phyloP scores from a whole-genome alignment of 2,329 filamentous ascomycete species.

The Nemania sp. region DNA sequence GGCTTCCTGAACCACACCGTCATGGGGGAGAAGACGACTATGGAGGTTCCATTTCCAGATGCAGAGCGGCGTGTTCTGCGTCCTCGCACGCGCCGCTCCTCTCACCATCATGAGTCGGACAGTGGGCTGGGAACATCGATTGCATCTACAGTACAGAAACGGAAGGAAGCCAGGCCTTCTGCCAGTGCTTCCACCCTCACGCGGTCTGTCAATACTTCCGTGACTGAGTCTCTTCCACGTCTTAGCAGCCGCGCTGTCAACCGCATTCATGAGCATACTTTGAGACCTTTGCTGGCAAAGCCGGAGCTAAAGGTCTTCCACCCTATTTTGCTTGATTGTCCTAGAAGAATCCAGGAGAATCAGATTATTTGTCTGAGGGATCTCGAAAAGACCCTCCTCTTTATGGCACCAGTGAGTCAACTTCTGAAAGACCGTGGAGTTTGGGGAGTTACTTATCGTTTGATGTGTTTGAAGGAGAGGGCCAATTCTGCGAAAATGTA shows the following conservation, averaged over 20 bases:
- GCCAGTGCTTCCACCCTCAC: constrained; percentile 62
- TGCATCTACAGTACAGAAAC: constrained; percentile 61
- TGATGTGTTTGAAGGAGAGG: constrained; percentile 76
- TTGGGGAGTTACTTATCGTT: constrained; percentile 71
- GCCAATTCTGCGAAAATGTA: constrained; percentile 73
- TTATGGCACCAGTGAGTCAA: constrained; percentile 90
- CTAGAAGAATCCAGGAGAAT: constrained; percentile 77
- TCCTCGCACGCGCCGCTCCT: constrained; percentile 59
- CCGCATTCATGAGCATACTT: constrained; percentile 78
- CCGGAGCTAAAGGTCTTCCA: constrained; percentile 78
- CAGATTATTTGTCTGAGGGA: constrained; percentile 91
- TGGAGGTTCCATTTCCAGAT: constrained; percentile 41
- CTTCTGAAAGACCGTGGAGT: constrained; percentile 55
- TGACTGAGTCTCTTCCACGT: constrained; percentile 56
- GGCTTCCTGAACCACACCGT: constrained; percentile 62
- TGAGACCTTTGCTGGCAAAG: constrained; percentile 78
- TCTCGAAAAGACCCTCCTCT: constrained; percentile 90
- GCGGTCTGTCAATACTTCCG: constrained; percentile 57
- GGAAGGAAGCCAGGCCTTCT: constrained; percentile 49
- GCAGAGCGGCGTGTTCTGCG: constrained; percentile 56
- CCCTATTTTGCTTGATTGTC: constrained; percentile 76
- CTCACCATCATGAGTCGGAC: constrained; percentile 76
- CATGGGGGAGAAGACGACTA: constrained; percentile 54
- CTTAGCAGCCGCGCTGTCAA: constrained; percentile 72
- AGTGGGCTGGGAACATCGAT: constrained; percentile 88